These are phyloP conservation scores for Stromatinia cepivora DNA, from an alignment of 2,329 filamentous ascomycete species.

Conservation along the genomic window DNA sequence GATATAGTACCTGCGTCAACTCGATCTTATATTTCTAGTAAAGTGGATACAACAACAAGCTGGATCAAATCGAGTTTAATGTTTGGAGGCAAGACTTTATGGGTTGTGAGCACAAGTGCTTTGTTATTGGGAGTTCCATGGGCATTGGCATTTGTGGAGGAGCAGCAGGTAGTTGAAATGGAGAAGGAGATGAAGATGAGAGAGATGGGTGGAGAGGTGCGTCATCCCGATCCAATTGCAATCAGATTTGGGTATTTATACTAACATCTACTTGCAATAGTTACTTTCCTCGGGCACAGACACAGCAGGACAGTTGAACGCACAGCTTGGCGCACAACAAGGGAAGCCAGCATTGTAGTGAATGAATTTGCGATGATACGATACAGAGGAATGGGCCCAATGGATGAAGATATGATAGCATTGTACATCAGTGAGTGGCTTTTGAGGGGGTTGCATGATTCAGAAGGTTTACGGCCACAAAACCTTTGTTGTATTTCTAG, in stretches of 20 bases:
- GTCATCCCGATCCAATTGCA: slow-evolving; percentile 12
- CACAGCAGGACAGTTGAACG: slow-evolving; percentile 34
- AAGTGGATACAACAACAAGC: slow-evolving; percentile 53
- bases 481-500: slow-evolving; percentile 41
- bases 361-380: slow-evolving; percentile 23
- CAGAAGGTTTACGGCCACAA: slow-evolving; percentile 29
- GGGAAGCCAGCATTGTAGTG: slow-evolving; percentile 40
- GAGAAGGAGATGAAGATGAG: slow-evolving; percentile 97
- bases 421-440: slow-evolving; percentile 36
- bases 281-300: slow-evolving; percentile 33
- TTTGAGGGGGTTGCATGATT: slow-evolving; percentile 31
- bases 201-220: slow-evolving; percentile 79
- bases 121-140: slow-evolving; percentile 90
- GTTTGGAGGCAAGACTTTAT: slow-evolving; percentile 83
- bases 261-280: slow-evolving; percentile 29
- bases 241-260: neutral
- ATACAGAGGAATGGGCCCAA: slow-evolving; percentile 23
- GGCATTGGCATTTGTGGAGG: slow-evolving; percentile 88
- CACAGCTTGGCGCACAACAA: slow-evolving; percentile 36
- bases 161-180: slow-evolving; percentile 96
- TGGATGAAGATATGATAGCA: slow-evolving; percentile 28
- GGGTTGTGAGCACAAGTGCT: slow-evolving; percentile 86
- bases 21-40: slow-evolving; percentile 66
- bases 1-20: slow-evolving; percentile 75
- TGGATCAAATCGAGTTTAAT: slow-evolving; percentile 61